A percentile compares a stretch with the other conserved stretches of the same genome.
These are phyloP conservation scores for Aristolochia fimbriata DNA, from an alignment of 164 flowering plant genomes.

Conservation along the genomic window DNA sequence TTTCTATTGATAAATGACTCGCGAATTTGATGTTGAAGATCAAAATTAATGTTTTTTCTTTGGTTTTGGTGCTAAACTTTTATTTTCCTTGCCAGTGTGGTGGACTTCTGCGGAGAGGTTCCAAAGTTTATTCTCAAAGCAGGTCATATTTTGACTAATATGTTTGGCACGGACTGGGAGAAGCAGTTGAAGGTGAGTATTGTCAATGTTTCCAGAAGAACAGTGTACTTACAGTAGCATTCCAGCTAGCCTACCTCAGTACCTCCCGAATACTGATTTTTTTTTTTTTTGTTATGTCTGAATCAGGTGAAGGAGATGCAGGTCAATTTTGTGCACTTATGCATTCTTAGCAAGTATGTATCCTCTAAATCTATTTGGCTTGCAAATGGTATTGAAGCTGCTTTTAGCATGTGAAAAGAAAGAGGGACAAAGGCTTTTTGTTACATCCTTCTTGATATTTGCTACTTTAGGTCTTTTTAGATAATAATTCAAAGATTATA, in stretches of 20 bases:
- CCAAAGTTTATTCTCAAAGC: slow-evolving; percentile 78
- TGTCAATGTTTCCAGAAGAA: too few relatives aligned
- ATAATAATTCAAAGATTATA: too few relatives aligned
- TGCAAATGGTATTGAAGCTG: too few relatives aligned
- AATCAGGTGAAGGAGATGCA: slow-evolving; percentile 80
- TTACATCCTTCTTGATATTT: too few relatives aligned
- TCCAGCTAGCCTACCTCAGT: too few relatives aligned
- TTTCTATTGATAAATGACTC: background rate
- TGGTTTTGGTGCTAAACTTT: background rate
- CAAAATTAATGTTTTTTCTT: background rate
- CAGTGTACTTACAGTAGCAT: too few relatives aligned
- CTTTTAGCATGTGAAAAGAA: too few relatives aligned
- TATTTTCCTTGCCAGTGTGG: slow-evolving; percentile 32
- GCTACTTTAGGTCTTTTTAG: too few relatives aligned
- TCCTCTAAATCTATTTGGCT: background rate
- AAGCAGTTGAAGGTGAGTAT: slow-evolving; percentile 68
- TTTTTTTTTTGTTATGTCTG: background rate
- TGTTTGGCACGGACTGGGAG: slow-evolving; percentile 86
- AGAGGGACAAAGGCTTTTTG: too few relatives aligned
- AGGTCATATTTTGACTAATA: slow-evolving; percentile 46
- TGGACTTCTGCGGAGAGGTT: slow-evolving; percentile 82
- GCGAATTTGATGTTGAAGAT: background rate
- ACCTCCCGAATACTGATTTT: too few relatives aligned
- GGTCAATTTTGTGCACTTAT: slow-evolving; percentile 71
- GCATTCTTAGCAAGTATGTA: slow-evolving; percentile 72